Evolutionary conservation across 2,329 filamentous ascomycete genomes (phyloP), one percentile per base, ranked within the genome.

Genomic region (Aspergillus carbonarius): DNA sequence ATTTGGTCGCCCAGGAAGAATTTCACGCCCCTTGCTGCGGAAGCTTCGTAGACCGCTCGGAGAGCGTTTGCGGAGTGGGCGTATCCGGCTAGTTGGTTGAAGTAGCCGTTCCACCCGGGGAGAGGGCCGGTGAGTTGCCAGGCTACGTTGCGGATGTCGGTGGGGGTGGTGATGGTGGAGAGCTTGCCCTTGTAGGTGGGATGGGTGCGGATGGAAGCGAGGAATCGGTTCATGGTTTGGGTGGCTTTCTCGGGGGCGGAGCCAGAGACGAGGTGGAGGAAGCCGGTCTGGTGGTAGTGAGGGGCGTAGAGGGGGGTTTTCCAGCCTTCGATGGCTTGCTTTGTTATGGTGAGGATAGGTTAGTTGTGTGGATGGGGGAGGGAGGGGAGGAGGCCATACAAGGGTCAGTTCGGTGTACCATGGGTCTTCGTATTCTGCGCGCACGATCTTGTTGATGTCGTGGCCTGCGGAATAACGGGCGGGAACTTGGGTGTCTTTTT

Each of bases 391-490:
- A 18, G 12, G 4, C 63, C 76, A 59, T 70, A 82, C 82, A 55
- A 85, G 71, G 1, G 83, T 79, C 44, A 85, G 66, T 2, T 83
- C 75, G 0, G 82, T 82, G 59, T 87, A 86, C 56, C 83, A 84
- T 0, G 76, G 74, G 58, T 85, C 82, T 60, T 84, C 82, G 58
- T 86, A 86, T 62, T 86, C 83, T 4, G 80, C 82, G 2, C 84
- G 78, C 35, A 87, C 75, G 56, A 87, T 86, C 69, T 87, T 87
- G 68, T 87, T 87, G 25, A 87, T 67, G 61, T 87, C 83, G 59
- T 85, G 84, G 18, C 79, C 84, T 0, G 83, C 85, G 0, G 85
- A 85, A 65, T 71, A 79, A 4, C 72, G 71, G 1, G 82, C 80
- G 0, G 83, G 83, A 2, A 81, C 77, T 9, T 74, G 70, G 9